phyloP scores from a whole-genome alignment of 2,329 filamentous ascomycete genomes.

The Drechslerella coelobrocha region DNA sequence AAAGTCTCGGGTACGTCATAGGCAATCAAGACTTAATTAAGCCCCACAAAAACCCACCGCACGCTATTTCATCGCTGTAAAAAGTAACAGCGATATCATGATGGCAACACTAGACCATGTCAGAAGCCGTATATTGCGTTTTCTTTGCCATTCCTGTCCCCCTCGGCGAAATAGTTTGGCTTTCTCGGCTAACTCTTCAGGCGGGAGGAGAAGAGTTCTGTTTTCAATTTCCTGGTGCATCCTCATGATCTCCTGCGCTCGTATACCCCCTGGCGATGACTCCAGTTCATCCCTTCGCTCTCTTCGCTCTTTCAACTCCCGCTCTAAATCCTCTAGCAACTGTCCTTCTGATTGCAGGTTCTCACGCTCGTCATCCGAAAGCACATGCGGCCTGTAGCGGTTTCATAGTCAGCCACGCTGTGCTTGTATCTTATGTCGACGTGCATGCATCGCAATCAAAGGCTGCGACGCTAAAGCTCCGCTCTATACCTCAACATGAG shows the following conservation, averaged over 20 bases:
- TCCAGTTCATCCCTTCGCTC: slow-evolving; percentile 37
- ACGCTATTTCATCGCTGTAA: slow-evolving; percentile 11
- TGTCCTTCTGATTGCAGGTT: slow-evolving; percentile 42
- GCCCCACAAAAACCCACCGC: not conserved
- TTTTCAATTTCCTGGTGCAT: slow-evolving; percentile 45
- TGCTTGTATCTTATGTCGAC: slow-evolving; percentile 37
- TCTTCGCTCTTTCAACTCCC: slow-evolving; percentile 27
- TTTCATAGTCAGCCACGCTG: slow-evolving; percentile 50
- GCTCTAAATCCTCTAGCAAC: slow-evolving; percentile 32
- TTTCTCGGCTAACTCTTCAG: slow-evolving; percentile 25
- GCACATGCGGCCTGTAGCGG: slow-evolving; percentile 39
- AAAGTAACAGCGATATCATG: slow-evolving; percentile 30
- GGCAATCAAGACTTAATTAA: slow-evolving; percentile 1
- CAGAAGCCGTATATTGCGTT: slow-evolving; percentile 11
- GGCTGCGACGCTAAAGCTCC: not conserved
- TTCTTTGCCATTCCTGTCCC: slow-evolving; percentile 2
- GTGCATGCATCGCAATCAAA: slow-evolving; percentile 13
- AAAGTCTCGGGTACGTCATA: not conserved
- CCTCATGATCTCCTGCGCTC: slow-evolving; percentile 41
- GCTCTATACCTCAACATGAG: slow-evolving; percentile 26
- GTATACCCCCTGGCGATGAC: slow-evolving; percentile 24
- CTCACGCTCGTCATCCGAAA: slow-evolving; percentile 30
- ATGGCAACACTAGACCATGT: slow-evolving; percentile 43
- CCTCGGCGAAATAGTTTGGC: slow-evolving; percentile 27
- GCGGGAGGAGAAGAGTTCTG: slow-evolving; percentile 18